Base-by-base conservation (phyloP, 202 grass and related monocot genomes). In the Digitaria exilis region DNA sequence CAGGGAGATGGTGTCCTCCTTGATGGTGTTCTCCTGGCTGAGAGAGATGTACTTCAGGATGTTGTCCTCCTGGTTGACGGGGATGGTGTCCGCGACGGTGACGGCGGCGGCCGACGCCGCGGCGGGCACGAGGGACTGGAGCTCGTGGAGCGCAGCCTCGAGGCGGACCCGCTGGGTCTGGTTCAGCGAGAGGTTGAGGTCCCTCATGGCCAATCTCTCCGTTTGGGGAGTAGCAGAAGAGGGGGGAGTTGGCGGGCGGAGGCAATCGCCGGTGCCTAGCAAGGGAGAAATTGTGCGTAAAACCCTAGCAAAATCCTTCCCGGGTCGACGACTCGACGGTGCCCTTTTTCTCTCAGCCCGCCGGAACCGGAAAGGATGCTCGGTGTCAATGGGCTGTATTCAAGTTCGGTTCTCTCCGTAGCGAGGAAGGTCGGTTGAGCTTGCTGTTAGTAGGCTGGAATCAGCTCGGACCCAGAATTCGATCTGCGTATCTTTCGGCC, bases 111-210 rank as follows among this genome's bases (percentile, higher is more conserved):
- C 70, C 7, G 84, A 78, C 8, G 80, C 67, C 19, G 71, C 8
- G 30, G 78, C 62, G 30, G 82, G 56, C 41, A 80, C 55, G 8
- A 88, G 26, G 7, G 72, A 37, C 42, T 94, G 79, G 14, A 97
- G 89, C 66, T 88, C 51, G 29, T 85, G 76, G 49, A 97, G 75
- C 6, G 85, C 89, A 10, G 91, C 66, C 26, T 97, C 91, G 9
- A 94, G 83, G 46, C 87, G 84, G 28, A 94, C 94, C 70, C 89
- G 69, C 82, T 97, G 91, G 3, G 94, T 97, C 84, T 98, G 96
- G 81, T 93, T 98, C 83, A 95, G 80, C 14, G 96, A 77, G 24
- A 92, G 87, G 18, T 87, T 85, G 62, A 88, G 75, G 44, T 89
- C 89, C 44, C 87, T 93, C 92, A 90, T 97, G 75, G 59, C 65